A percentile compares a stretch with the other conserved stretches of the same genome.
phyloP scores from a whole-genome alignment of 768 basidiomycete species.

The Rhizopogon rudus region DNA sequence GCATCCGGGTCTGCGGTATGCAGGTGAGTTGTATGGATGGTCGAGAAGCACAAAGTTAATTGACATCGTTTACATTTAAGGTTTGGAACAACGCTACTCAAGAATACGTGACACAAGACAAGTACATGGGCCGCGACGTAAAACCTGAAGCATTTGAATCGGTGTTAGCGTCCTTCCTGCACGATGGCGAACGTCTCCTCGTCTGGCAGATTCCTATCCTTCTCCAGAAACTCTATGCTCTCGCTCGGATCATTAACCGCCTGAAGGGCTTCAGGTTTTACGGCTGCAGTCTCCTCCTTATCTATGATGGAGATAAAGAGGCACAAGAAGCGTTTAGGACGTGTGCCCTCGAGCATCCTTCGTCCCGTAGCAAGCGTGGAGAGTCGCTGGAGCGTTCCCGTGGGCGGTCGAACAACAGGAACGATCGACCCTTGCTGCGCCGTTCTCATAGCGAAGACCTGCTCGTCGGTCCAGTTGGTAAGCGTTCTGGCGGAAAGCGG shows the following conservation, averaged over 20 bases:
- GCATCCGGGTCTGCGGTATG: constrained; percentile 96
- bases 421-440: constrained; percentile 45
- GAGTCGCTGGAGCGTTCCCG: constrained; percentile 68
- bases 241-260: constrained; percentile 85
- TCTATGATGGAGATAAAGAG: constrained; percentile 94
- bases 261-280: constrained; percentile 98
- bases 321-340: constrained; percentile 71
- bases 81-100: constrained; percentile 88
- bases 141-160: constrained; percentile 79
- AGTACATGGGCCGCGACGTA: constrained; percentile 92
- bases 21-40: constrained; percentile 60
- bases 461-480: constrained; percentile 59
- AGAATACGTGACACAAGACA: constrained; percentile 90
- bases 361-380: constrained; percentile 64
- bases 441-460: constrained; percentile 81
- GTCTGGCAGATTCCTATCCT: constrained; percentile 90
- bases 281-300: constrained; percentile 92
- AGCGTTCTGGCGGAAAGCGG: constrained; percentile 59
- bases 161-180: constrained; percentile 78
- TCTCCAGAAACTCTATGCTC: constrained; percentile 88
- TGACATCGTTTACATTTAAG: constrained; percentile 35
- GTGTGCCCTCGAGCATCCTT: constrained; percentile 59
- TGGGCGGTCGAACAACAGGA: constrained; percentile 36
- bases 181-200: constrained; percentile 78
- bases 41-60: neutral